Evolutionary conservation across 164 flowering plant genomes (phyloP).

Genomic region (Chloranthus sessilifolius): DNA sequence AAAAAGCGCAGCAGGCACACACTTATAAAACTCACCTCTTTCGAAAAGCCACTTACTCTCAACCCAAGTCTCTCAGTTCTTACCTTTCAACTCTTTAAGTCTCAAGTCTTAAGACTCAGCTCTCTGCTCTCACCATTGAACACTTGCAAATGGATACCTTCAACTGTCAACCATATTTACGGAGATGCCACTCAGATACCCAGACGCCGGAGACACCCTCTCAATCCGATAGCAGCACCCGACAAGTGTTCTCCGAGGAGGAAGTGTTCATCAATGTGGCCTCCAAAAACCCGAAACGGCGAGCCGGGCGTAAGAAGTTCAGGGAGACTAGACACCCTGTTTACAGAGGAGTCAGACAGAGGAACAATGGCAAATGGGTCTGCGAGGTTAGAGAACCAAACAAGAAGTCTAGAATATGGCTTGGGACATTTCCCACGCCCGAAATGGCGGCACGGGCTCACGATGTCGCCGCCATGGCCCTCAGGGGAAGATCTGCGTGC

Average conservation of each 20-base stretch:
- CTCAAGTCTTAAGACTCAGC: no score
- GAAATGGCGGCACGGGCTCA: constrained; percentile 30
- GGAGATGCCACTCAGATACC: background rate
- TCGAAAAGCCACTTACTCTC: no score
- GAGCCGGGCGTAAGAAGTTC: constrained; percentile 70
- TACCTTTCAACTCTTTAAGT: no score
- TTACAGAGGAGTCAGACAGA: constrained; percentile 50
- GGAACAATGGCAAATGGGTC: constrained; percentile 51
- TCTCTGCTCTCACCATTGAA: no score
- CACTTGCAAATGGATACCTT: background rate
- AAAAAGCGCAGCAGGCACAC: no score
- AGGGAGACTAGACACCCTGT: constrained; percentile 78
- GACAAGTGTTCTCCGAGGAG: constrained; percentile 1
- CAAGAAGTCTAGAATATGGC: constrained; percentile 47
- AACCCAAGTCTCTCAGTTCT: no score
- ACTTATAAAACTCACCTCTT: no score
- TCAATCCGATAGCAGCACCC: background rate
- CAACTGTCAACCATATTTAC: background rate
- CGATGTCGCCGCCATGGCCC: constrained; percentile 27
- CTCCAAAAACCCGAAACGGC: constrained; percentile 27
- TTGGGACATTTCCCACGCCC: constrained; percentile 43
- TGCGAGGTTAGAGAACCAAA: constrained; percentile 56
- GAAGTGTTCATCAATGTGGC: constrained; percentile 10
- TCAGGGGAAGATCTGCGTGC: constrained; percentile 18
- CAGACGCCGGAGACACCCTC: background rate